Evolutionary conservation across 805 yeast genomes (phyloP), one percentile per base, ranked within the genome.

Genomic region (Wickerhamiella kurtzmanii): DNA sequence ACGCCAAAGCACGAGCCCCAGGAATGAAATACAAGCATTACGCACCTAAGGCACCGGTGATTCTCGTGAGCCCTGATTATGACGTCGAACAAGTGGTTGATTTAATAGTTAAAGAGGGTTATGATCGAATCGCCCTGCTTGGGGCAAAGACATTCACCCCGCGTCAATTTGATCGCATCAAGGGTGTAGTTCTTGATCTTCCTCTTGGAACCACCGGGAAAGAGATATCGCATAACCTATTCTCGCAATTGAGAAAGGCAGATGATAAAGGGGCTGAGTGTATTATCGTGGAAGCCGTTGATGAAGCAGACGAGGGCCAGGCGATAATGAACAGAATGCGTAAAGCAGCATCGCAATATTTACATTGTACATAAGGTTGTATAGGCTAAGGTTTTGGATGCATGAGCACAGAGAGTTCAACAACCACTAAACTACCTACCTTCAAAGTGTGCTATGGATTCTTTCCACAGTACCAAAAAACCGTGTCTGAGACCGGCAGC

Each of bases 21-120:
- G 98, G 98, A 0, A 92, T 92, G 98, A 92, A 92, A 60, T 92
- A 92, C 61, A 79, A 83, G 55, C 98, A 92, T 62, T 92, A 92
- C 62, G 83, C 96, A 0, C 98, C 98, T 2, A 73, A 73, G 1
- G 95, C 96, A 0, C 77, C 74, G 49, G 97, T 92, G 2, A 67
- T 82, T 0, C 63, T 88, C 3, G 76, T 86, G 51, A 63, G 69
- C 20, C 71, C 76, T 21, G 68, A 76, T 43, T 69, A 68, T 0
- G 68, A 74, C 47, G 17, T 19, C 21, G 19, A 16, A 1, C 5
- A 43, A 13, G 43, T 51, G 2, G 9, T 2, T 15, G 47, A 54
- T 2, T 67, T 61, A 44, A 44, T 67, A 15, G 22, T 44, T 1
- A 50, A 52, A 2, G 47, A 53, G 17, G 44, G 43, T 4, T 19